These are phyloP conservation scores for Syzygium aromaticum DNA, from an alignment of 345 rosid genomes.

Conservation along the genomic window DNA sequence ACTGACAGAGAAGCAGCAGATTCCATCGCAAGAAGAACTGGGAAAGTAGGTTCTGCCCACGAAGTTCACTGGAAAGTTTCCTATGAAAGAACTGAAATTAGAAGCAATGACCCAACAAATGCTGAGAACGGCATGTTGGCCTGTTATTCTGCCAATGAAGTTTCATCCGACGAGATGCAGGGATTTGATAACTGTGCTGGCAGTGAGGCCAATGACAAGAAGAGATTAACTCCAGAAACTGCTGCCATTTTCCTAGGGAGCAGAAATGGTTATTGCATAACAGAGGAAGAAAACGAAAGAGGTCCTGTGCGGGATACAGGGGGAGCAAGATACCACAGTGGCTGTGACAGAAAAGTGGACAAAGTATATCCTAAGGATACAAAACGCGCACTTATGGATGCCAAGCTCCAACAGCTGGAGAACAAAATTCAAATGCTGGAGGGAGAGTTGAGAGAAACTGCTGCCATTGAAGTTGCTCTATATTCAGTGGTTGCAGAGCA, in stretches of 20 bases:
- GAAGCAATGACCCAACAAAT: neutral
- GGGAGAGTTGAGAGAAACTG: constrained; percentile 86
- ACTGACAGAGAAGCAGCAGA: constrained; percentile 5
- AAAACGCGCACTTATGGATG: constrained; percentile 24
- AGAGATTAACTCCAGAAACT: constrained; percentile 3
- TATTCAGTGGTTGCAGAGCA: constrained; percentile 86
- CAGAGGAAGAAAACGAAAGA: constrained; percentile 15
- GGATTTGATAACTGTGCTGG: neutral
- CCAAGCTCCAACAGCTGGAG: constrained; percentile 61
- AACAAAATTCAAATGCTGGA: constrained; percentile 65
- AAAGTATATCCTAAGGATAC: constrained; percentile 43
- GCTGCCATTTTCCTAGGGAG: neutral
- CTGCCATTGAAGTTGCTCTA: constrained; percentile 75
- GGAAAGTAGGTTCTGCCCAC: constrained; percentile 8
- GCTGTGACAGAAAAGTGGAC: constrained; percentile 31
- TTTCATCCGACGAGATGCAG: neutral
- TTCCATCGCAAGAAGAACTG: constrained; percentile 9
- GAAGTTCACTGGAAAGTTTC: constrained; percentile 12
- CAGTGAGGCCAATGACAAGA: neutral
- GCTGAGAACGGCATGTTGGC: constrained; percentile 2
- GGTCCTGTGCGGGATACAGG: constrained; percentile 9
- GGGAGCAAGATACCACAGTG: constrained; percentile 11
- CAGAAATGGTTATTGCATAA: neutral
- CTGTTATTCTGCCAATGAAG: neutral
- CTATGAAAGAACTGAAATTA: constrained; percentile 1